phyloP scores from a whole-genome alignment of 805 yeast genomes.

The Wickerhamomyces sydowiorum region DNA sequence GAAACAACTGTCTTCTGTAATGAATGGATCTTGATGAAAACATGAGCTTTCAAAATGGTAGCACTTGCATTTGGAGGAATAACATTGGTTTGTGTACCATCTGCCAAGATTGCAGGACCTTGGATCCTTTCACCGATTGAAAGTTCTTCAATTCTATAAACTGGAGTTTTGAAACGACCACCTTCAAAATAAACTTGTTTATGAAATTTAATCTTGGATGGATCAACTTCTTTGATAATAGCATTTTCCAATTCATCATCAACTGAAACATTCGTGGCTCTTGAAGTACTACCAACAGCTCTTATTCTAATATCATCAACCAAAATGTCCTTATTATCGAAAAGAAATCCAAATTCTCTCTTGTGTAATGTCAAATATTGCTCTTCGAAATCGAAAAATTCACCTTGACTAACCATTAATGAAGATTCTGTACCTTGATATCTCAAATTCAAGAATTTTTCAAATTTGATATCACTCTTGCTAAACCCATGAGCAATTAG shows the following conservation, averaged over 20 bases:
- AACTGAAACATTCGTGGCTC: conserved; percentile 34
- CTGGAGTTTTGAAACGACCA: conserved; percentile 43
- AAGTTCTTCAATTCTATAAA: conserved; percentile 51
- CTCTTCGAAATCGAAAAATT: conserved; percentile 29
- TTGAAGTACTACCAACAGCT: conserved; percentile 57
- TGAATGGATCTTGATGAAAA: conserved; percentile 36
- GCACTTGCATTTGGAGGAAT: conserved; percentile 60
- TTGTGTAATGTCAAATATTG: conserved; percentile 52
- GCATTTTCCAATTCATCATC: conserved; percentile 49
- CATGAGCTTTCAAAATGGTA: conserved; percentile 51
- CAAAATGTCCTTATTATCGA: conserved; percentile 48
- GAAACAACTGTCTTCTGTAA: conserved; percentile 5
- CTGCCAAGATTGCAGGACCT: conserved; percentile 79
- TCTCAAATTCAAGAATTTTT: conserved; percentile 69
- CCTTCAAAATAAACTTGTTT: conserved; percentile 54
- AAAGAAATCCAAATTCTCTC: conserved; percentile 69
- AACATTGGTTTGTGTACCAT: conserved; percentile 75
- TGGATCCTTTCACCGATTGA: conserved; percentile 42
- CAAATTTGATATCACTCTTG: conserved; percentile 40
- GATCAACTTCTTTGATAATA: conserved; percentile 18
- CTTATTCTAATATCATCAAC: conserved; percentile 74
- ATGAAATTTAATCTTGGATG: conserved; percentile 25
- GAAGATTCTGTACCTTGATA: conserved; percentile 90
- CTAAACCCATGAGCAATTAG: conserved; percentile 50
- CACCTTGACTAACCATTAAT: conserved; percentile 50